Base-by-base conservation (phyloP, 2,329 filamentous ascomycete genomes). In the Phoma sp. region DNA sequence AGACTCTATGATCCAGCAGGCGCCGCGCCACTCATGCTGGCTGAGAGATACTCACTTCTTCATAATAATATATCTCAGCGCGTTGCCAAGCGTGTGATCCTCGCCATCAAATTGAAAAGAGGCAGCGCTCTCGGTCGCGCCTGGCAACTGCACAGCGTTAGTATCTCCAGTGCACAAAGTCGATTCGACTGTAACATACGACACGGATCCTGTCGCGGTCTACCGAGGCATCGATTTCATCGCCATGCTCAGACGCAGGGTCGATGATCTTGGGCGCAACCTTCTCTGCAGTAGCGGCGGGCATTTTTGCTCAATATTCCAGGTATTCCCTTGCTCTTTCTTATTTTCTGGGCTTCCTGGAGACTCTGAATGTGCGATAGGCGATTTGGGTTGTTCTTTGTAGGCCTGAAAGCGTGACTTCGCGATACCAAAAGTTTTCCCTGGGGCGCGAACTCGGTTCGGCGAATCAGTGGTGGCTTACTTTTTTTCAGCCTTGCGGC, bases 31-130 rank as follows among this genome's bases (percentile, higher is more conserved):
- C 5, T 7, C n/a, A 4, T 23, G 13, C 32, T n/a, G 4, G 32
- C 9, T 2, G 13, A 33, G 10, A 11, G 8, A 22, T 2, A 41
- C 86, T 62, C 80, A 97, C 93, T 99, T 99, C 79, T 98, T 98
- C 90, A 96, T 97, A 69, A 99, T 96, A 60, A 97, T 89, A 73
- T 93, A 98, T 69, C 95, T 85, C 66, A 99, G 79, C 8, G 93
- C 91, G 76, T 99, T 99, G 25, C 95, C 95, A 47, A 99, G 81
- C 0, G 95, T 99, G 77, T 99, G 95, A 38, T 96, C 92, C 79
- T 99, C 95, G 40, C 91, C 88, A 56, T 90, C 86, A 68, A 99
- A 96, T 73, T 98, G 91, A 73, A 98, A 99, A 13, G 92, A 96
- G 27, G 95, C 95, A 4, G 93, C 93, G 7, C 89, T 93, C 44